Evolutionary conservation across 768 basidiomycete species (phyloP), one percentile per base, ranked within the genome.

Genomic region (Suillus lakei): DNA sequence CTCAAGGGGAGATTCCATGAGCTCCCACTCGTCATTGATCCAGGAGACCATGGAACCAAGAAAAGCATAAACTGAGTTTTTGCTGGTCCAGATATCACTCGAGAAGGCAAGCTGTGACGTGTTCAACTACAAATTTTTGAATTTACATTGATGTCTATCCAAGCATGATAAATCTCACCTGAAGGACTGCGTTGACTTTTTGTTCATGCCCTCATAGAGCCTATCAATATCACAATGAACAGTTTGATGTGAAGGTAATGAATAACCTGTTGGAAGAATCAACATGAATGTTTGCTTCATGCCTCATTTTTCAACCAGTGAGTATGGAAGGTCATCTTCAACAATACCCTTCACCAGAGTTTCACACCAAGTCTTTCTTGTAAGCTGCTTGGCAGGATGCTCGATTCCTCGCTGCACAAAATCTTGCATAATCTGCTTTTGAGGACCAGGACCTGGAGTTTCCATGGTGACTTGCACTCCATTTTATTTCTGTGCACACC

Each of bases 1-100:
- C 66, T 79, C 76, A 23, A 81, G 34, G 2, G 80, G 74, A 10
- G 68, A 67, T 67, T 78, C 71, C 26, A 78, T 68, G 10, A 81
- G 48, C 28, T 77, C 63, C 78, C 79, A 79, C 23, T 78, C 72
- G 15, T 77, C 69, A 41, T 69, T 55, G 38, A 79, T 74, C 60
- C 69, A 79, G 38, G 38, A 71, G 2, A 60, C 78, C 18, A 78
- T 69, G 2, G 74, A 72, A 13, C 77, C 67, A 18, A 76, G 69
- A 67, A 80, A 80, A 5, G 75, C 74, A 66, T 69, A 77, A n/a
- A 75, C 70, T 76, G 77, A 78, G 43, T 68, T 67, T 34, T 63
- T 65, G 7, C 71, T 78, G 1, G 76, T 77, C 78, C 77, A 78
- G 6, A 76, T 76, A 61, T 78, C 77, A 2, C 63, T 72, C 18